phyloP scores from a whole-genome alignment of 805 yeast genomes.

The Candida germanica region DNA sequence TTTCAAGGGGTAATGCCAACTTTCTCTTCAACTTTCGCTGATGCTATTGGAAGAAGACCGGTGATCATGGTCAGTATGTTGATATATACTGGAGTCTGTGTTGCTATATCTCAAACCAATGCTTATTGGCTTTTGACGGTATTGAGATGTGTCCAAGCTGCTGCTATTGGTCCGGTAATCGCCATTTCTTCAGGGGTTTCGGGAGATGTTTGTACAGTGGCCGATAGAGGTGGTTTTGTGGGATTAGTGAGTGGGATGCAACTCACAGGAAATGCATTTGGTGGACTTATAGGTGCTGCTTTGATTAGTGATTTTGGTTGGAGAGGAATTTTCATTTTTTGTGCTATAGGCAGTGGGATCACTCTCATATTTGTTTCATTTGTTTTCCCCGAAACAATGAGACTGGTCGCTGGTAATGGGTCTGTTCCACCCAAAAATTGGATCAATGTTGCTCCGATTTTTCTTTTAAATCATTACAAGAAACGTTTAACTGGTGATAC shows the following conservation, averaged over 20 bases:
- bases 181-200: slow-evolving; percentile 68
- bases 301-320: slow-evolving; percentile 43
- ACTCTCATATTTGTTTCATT: slow-evolving; percentile 23
- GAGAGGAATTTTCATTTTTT: slow-evolving; percentile 78
- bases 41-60: slow-evolving; percentile 70
- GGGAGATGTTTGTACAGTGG: slow-evolving; percentile 67
- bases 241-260: slow-evolving; percentile 66
- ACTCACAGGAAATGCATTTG: slow-evolving; percentile 71
- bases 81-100: slow-evolving; percentile 57
- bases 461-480: slow-evolving; percentile 27
- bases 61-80: slow-evolving; percentile 52
- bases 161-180: slow-evolving; percentile 72
- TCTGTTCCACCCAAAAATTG: slow-evolving; percentile 48
- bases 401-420: slow-evolving; percentile 74
- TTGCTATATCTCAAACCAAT: slow-evolving; percentile 61
- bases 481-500: slow-evolving; percentile 30
- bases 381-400: slow-evolving; percentile 70
- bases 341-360: slow-evolving; percentile 60
- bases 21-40: slow-evolving; percentile 66
- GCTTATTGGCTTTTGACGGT: slow-evolving; percentile 61
- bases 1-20: slow-evolving; percentile 79
- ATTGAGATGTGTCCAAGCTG: slow-evolving; percentile 72
- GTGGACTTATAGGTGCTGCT: slow-evolving; percentile 64
- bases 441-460: slow-evolving; percentile 46
- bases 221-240: slow-evolving; percentile 66